Evolutionary conservation across 176 grass and related monocot species (phyloP), one percentile per base, ranked within the genome.

Genomic region (Carex myosuroides): DNA sequence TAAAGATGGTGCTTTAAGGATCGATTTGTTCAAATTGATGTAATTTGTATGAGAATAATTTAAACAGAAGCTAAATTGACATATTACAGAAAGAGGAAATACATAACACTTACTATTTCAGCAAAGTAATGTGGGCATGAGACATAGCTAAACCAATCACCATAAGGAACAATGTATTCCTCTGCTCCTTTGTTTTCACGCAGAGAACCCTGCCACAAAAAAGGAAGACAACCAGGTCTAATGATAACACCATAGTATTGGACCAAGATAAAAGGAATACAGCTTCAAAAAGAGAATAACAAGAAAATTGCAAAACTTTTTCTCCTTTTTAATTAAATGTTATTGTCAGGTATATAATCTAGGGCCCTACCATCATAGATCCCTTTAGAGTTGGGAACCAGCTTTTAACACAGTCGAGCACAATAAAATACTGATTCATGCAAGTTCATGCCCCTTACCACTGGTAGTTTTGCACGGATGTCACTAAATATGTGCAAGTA

Each of bases 91-190:
- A 29, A 54, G 48, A 60, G 33, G 24, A 77, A 52, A 44, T 76
- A 44, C 26, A 68, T 53, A 21, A 61, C 53, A 89, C 89, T 95
- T 87, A 98, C 96, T 67, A 95, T 88, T 92, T 98, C 93, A 86
- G 93, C 91, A 81, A 98, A 89, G 83, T 95, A 98, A 87, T 98
- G 96, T 61, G 96, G 91, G 41, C 83, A 95, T 68, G 96, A 98
- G 67, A 95, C 96, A 74, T 85, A 86, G 41, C 55, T 81, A 85
- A 98, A 98, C 95, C 95, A 98, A 84, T 98, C 93, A 63, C 91
- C 91, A 0, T 72, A 87, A 58, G 96, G 96, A 86, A 98, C 92
- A 44, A 95, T 88, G 81, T 98, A 98, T 79, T 95, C 91, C 81
- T 98, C 93, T 48, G 86, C 87, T 82, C 84, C 84, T 87, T 82